These are phyloP conservation scores for Ascochyta viciae-villosae DNA, from an alignment of 2,329 filamentous ascomycete species.

Conservation along the genomic window DNA sequence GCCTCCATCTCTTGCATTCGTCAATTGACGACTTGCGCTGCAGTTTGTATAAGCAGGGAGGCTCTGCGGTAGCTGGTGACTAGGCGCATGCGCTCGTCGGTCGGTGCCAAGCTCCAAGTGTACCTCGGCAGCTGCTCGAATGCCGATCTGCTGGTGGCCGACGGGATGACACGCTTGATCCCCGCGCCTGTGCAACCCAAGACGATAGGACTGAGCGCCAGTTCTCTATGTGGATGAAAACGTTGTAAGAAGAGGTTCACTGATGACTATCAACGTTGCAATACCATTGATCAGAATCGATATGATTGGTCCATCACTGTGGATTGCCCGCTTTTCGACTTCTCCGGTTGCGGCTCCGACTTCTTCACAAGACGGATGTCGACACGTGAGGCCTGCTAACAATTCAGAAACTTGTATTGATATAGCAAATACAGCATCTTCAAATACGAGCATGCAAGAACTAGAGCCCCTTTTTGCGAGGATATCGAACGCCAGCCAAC, in stretches of 20 bases:
- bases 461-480: conserved; percentile 5
- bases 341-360: conserved; percentile 1
- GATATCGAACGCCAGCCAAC: conserved; percentile 20
- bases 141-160: conserved; percentile 1
- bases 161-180: background rate
- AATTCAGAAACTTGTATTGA: background rate
- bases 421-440: background rate
- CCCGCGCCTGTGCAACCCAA: background rate
- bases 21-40: conserved; percentile 2
- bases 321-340: background rate
- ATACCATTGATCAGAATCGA: no score
- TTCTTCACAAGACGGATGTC: background rate
- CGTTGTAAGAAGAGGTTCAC: background rate
- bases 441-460: background rate
- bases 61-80: conserved; percentile 7
- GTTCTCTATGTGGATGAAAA: no score
- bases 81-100: conserved; percentile 9
- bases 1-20: conserved; percentile 35
- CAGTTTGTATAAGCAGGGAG: background rate
- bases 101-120: conserved; percentile 11
- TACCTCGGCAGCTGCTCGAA: conserved; percentile 14
- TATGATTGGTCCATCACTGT: background rate
- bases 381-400: background rate
- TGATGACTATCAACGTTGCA: background rate
- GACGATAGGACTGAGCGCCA: background rate